Percentiles rank a stretch among this genome's conserved stretches.
These are phyloP conservation scores for Carallia pectinifolia DNA, from an alignment of 345 rosid genomes.

Conservation along the genomic window DNA sequence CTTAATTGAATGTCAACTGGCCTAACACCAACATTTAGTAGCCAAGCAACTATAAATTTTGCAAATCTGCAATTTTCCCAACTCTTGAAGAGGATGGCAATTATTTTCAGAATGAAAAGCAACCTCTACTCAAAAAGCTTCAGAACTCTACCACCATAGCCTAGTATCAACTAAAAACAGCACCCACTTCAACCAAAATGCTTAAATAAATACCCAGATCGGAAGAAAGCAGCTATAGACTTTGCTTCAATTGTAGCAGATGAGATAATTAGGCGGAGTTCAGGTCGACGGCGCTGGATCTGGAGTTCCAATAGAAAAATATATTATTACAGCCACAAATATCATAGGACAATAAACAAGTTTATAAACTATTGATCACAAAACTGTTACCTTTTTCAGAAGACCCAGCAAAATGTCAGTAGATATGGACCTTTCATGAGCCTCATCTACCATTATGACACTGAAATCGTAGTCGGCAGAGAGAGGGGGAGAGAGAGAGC, in stretches of 20 bases:
- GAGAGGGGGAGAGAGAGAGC: background rate
- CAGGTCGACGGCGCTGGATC: slow-evolving; percentile 92
- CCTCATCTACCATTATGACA: slow-evolving; percentile 98
- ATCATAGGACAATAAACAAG: slow-evolving; percentile 3
- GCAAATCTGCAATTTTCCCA: too few relatives aligned
- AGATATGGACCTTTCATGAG: slow-evolving; percentile 96
- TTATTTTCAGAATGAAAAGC: background rate
- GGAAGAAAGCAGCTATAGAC: slow-evolving; percentile 80
- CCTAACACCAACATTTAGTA: too few relatives aligned
- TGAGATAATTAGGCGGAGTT: slow-evolving; percentile 79
- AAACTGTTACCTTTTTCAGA: slow-evolving; percentile 67
- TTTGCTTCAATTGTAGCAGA: slow-evolving; percentile 98
- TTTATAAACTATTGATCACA: background rate
- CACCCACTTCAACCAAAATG: slow-evolving; percentile 3
- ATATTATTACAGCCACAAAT: background rate
- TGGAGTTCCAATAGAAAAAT: slow-evolving; percentile 24
- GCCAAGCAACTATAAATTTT: too few relatives aligned
- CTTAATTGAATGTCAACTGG: too few relatives aligned
- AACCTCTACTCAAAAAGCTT: too few relatives aligned
- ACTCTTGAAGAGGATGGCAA: background rate
- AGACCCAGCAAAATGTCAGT: slow-evolving; percentile 95
- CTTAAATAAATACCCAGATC: slow-evolving; percentile 48
- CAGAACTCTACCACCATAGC: background rate
- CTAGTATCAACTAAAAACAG: slow-evolving; percentile 2
- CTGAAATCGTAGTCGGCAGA: slow-evolving; percentile 30